Base-by-base conservation (phyloP, 345 rosid species). In the Bretschneidera sinensis region DNA sequence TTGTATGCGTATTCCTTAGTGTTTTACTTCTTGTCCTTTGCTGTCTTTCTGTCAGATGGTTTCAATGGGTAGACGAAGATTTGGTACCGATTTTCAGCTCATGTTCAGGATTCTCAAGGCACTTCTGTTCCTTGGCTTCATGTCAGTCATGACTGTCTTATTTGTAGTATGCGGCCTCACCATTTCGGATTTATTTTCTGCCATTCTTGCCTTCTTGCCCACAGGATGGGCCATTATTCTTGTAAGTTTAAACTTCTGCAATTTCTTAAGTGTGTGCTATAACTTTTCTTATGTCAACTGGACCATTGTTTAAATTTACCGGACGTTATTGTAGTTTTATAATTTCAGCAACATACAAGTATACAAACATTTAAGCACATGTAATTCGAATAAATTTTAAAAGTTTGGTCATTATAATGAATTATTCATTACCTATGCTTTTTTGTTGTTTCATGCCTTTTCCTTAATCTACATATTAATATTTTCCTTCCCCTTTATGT, bases 51-150 rank as follows among this genome's bases (percentile, higher is more conserved):
- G 43, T n/a, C 65, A 95, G 99, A 76, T 91, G 91, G 82, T 85
- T 24, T 85, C 95, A 17, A 72, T 91, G 82, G 97, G 94, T 47
- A 81, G 99, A 72, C 62, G 90, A 54, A 85, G 74, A 49, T 91
- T 95, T 24, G 80, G 88, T 17, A 71, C 88, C 4, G 90, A 86
- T 74, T 85, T 91, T 74, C 97, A 77, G 64, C 96, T 91, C 57
- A 91, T 85, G 92, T 86, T 85, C 76, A 79, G 97, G 73, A 86
- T 95, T 69, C 91, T 95, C 63, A 95, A 91, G 70, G 97, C 95
- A n/a, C 91, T 95, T 71, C 71, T 88, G 23, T 88, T 88, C 74
- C 96, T 95, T 1, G 96, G 85, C 17, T 83, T 95, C 76, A 21
- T 88, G 79, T 85, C 91, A 15, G 88, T 86, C 67, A 83, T 95